A percentile compares a stretch with the other conserved stretches of the same genome.
Conservation (phyloP, 1,284 basidiomycete species). For the Termitomyces sp. region DNA sequence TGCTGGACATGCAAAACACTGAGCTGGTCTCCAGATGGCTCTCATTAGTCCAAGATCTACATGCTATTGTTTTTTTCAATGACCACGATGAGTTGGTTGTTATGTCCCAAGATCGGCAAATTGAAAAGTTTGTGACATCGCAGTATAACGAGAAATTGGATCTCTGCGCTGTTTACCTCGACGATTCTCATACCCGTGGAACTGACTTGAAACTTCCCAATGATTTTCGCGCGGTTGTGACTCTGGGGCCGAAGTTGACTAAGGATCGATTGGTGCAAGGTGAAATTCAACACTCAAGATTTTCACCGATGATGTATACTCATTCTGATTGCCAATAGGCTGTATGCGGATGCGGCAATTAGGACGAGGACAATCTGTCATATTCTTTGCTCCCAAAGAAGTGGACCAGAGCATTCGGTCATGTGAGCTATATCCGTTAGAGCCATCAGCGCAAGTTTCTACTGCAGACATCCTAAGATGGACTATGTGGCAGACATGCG, state of each 20-base stretch:
- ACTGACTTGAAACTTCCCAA: conserved; percentile 48
- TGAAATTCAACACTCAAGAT: conserved; percentile 17
- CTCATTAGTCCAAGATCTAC: conserved; percentile 20
- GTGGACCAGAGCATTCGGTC: conserved; percentile 37
- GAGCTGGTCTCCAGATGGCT: conserved; percentile 41
- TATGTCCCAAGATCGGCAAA: conserved; percentile 32
- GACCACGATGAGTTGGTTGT: conserved; percentile 39
- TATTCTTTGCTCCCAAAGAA: conserved; percentile 46
- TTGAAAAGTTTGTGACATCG: conserved; percentile 38
- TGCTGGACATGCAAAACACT: conserved; percentile 44
- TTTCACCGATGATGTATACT: background rate
- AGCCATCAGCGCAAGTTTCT: background rate
- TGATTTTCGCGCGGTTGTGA: conserved; percentile 43
- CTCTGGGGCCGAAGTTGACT: conserved; percentile 47
- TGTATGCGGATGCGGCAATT: conserved; percentile 49
- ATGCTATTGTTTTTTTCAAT: conserved; percentile 46
- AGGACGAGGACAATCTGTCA: conserved; percentile 42
- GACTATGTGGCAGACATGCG: conserved; percentile 41
- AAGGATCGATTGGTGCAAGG: conserved; percentile 54
- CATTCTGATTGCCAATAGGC: conserved; percentile 21
- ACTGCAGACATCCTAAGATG: conserved; percentile 37
- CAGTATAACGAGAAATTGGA: conserved; percentile 37
- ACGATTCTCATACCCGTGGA: conserved; percentile 55
- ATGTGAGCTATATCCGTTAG: conserved; percentile 1
- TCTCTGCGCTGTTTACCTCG: conserved; percentile 47